phyloP scores from a whole-genome alignment of 2,329 filamentous ascomycete species.

The Botrytis fabae region DNA sequence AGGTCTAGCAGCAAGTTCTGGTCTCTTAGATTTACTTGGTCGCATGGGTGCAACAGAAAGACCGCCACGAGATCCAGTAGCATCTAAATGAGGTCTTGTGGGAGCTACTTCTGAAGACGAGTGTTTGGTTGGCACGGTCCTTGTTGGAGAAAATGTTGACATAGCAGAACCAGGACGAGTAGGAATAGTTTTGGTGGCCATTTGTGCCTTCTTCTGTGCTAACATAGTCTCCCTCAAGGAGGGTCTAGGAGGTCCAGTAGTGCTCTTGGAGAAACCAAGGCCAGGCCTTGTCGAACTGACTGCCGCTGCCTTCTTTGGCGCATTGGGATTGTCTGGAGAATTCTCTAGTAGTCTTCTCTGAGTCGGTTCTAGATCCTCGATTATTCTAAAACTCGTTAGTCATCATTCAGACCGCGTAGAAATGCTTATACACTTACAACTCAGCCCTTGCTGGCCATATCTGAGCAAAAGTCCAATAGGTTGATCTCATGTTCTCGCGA shows the following conservation, averaged over 20 bases:
- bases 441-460: conserved; percentile 80
- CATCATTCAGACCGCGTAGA: background rate
- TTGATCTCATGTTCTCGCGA: conserved; percentile 78
- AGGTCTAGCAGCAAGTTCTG: conserved; percentile 57
- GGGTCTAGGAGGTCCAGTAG: conserved; percentile 56
- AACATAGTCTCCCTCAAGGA: conserved; percentile 81
- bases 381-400: conserved; percentile 57
- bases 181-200: conserved; percentile 54
- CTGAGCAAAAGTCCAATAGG: conserved; percentile 80
- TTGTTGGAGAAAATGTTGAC: conserved; percentile 58
- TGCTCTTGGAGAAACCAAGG: conserved; percentile 63
- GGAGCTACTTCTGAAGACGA: conserved; percentile 42
- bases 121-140: conserved; percentile 43
- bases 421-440: conserved; percentile 51
- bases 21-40: conserved; percentile 53
- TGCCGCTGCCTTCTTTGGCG: conserved; percentile 56
- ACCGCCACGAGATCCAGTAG: conserved; percentile 50
- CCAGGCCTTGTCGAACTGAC: conserved; percentile 52
- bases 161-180: conserved; percentile 63
- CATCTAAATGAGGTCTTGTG: conserved; percentile 48
- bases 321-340: conserved; percentile 78
- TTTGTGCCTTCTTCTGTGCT: conserved; percentile 69
- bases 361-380: conserved; percentile 74
- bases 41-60: conserved; percentile 65
- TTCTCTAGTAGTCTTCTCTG: conserved; percentile 80